These are phyloP conservation scores for Colletotrichum truncatum DNA, from an alignment of 2,329 filamentous ascomycete genomes.

Conservation along the genomic window DNA sequence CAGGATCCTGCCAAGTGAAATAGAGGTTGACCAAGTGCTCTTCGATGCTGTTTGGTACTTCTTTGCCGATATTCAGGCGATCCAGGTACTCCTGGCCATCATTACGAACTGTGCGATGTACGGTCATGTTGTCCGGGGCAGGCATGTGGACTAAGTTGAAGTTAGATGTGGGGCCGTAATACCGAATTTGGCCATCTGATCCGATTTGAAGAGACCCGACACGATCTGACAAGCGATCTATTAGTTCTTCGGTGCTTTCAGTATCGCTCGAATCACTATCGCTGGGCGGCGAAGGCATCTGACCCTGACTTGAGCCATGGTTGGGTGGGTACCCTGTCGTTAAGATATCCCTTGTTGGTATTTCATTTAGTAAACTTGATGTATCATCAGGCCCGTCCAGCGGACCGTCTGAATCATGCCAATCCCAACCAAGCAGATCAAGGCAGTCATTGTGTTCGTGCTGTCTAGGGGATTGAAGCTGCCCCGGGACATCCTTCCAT, in stretches of 20 bases:
- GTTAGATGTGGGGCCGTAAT: conserved; percentile 34
- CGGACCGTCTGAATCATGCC: not conserved
- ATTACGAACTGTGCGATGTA: conserved; percentile 36
- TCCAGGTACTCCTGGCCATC: conserved; percentile 34
- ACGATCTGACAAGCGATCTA: conserved; percentile 20
- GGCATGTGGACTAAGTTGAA: conserved; percentile 21
- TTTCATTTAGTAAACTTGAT: too few species aligned
- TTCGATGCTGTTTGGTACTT: conserved; percentile 21
- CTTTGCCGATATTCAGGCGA: conserved; percentile 31
- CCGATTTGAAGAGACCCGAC: conserved; percentile 28
- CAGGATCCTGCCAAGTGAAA: conserved; percentile 36
- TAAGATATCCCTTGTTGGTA: too few species aligned
- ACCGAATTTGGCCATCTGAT: conserved; percentile 31
- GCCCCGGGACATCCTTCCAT: not conserved
- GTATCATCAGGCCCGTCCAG: too few species aligned
- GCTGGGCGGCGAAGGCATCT: not conserved
- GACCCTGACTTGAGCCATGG: too few species aligned
- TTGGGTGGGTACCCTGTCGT: too few species aligned
- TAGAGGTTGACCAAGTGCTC: conserved; percentile 33
- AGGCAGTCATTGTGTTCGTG: not conserved
- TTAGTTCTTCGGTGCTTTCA: conserved; percentile 25
- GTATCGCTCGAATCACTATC: not conserved
- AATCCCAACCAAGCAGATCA: not conserved
- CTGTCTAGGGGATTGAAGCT: not conserved
- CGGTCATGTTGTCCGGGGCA: conserved; percentile 33